Percentiles rank a stretch among this genome's conserved stretches.
These are phyloP conservation scores for Candida neerlandica DNA, from an alignment of 1,139 yeast species.

Conservation along the genomic window DNA sequence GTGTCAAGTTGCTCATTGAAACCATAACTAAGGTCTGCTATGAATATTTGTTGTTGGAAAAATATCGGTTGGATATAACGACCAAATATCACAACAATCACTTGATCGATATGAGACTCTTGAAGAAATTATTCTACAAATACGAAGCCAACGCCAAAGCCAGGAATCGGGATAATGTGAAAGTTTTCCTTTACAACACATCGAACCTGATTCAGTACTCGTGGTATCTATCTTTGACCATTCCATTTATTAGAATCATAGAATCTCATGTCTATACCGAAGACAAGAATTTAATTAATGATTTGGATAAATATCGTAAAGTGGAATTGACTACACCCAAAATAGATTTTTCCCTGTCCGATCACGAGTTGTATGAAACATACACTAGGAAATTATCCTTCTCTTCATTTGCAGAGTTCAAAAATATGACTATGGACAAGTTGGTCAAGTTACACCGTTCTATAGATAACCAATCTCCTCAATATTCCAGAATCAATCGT, in stretches of 20 bases:
- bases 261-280: slow-evolving; percentile 39
- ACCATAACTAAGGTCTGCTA: slow-evolving; percentile 40
- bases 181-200: slow-evolving; percentile 39
- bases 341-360: slow-evolving; percentile 27
- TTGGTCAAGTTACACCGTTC: slow-evolving; percentile 32
- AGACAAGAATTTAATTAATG: slow-evolving; percentile 21
- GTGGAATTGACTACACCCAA: slow-evolving; percentile 19
- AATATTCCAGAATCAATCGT: slow-evolving; percentile 16
- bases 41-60: slow-evolving; percentile 45
- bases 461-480: slow-evolving; percentile 26
- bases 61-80: slow-evolving; percentile 42
- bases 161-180: slow-evolving; percentile 23
- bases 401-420: slow-evolving; percentile 29
- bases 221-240: slow-evolving; percentile 41
- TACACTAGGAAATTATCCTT: slow-evolving; percentile 31
- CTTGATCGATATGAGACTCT: slow-evolving; percentile 29
- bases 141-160: slow-evolving; percentile 20
- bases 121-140: slow-evolving; percentile 25
- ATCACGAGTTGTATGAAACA: slow-evolving; percentile 25
- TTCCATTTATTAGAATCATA: slow-evolving; percentile 41
- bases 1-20: slow-evolving; percentile 27
- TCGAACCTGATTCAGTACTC: slow-evolving; percentile 39
- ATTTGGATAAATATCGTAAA: slow-evolving; percentile 19
- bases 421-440: slow-evolving; percentile 27
- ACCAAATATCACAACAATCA: slow-evolving; percentile 38